phyloP scores from a whole-genome alignment of 176 grass and related monocot species.

The Calamus simplicifolius region DNA sequence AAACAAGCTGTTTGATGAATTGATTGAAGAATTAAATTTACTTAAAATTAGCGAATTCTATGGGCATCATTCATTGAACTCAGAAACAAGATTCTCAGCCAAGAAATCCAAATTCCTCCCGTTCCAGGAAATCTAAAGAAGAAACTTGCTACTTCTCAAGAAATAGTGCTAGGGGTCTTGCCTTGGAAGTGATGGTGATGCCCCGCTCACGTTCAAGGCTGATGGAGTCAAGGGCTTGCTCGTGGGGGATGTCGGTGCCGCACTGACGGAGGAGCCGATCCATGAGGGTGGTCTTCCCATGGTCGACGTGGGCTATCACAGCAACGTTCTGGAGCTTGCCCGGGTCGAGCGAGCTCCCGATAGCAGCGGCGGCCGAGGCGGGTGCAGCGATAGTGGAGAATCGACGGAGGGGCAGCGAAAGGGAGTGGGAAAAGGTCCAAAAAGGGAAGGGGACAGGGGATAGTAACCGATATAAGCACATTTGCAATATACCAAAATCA shows the following conservation, averaged over 20 bases:
- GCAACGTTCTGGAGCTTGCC: conserved; percentile 83
- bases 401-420: conserved; percentile 14
- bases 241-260: conserved; percentile 26
- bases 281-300: too few relatives aligned
- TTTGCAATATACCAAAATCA: too few relatives aligned
- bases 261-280: too few relatives aligned
- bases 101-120: too few relatives aligned
- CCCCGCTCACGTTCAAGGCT: conserved; percentile 96
- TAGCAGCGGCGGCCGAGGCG: conserved; percentile 1
- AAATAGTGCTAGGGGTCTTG: not conserved
- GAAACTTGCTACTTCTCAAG: too few relatives aligned
- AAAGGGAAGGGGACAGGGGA: conserved; percentile 17
- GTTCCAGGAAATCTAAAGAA: too few relatives aligned
- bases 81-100: too few relatives aligned
- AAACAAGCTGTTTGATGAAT: not conserved
- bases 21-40: not conserved
- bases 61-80: too few relatives aligned
- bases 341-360: not conserved
- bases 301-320: conserved; percentile 44
- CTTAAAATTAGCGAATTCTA: too few relatives aligned
- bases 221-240: conserved; percentile 95
- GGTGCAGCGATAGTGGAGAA: conserved; percentile 16
- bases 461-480: too few relatives aligned
- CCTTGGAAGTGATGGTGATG: conserved; percentile 98
- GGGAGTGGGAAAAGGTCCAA: conserved; percentile 38